These are phyloP conservation scores for Fusarium mundagurra DNA, from an alignment of 2,329 filamentous ascomycete species.

Conservation along the genomic window DNA sequence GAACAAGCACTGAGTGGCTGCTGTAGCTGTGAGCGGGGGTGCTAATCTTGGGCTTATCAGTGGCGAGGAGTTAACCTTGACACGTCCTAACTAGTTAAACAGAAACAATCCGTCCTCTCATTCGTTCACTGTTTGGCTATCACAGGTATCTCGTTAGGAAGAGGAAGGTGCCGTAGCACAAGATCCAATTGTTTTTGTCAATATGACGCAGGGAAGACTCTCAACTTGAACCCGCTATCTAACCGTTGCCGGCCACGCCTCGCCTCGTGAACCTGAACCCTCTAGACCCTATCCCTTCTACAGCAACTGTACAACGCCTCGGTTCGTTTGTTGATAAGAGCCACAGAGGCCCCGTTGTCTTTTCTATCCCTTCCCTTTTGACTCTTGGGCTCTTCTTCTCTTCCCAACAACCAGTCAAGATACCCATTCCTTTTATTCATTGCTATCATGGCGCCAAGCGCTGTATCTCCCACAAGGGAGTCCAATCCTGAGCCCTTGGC, in stretches of 20 bases:
- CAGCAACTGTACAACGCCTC: conserved; percentile 18
- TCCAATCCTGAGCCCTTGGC: conserved; percentile 47
- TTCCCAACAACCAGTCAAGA: background rate
- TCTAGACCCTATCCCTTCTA: background rate
- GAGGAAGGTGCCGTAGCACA: conserved; percentile 29
- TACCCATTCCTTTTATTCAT: background rate
- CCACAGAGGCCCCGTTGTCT: conserved; percentile 12
- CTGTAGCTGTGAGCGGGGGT: conserved; percentile 18
- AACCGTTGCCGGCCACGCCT: conserved; percentile 27
- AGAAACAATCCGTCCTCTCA: conserved; percentile 11
- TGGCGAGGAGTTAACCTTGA: conserved; percentile 26
- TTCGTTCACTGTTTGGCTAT: conserved; percentile 29
- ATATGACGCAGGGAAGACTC: conserved; percentile 29
- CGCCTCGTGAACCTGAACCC: conserved; percentile 22
- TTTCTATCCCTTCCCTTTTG: background rate
- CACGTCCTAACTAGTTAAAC: conserved; percentile 22
- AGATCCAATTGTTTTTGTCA: conserved; percentile 17
- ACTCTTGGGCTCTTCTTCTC: background rate
- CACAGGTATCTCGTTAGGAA: conserved; percentile 23
- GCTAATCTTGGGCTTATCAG: conserved; percentile 42
- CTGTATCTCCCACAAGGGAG: conserved; percentile 60
- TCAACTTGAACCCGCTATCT: conserved; percentile 36
- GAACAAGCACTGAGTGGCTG: background rate
- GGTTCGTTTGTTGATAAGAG: conserved; percentile 35
- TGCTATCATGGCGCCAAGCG: conserved; percentile 63